Base-by-base conservation (phyloP, 2,329 filamentous ascomycete genomes). In the Periglandula ipomoeae region DNA sequence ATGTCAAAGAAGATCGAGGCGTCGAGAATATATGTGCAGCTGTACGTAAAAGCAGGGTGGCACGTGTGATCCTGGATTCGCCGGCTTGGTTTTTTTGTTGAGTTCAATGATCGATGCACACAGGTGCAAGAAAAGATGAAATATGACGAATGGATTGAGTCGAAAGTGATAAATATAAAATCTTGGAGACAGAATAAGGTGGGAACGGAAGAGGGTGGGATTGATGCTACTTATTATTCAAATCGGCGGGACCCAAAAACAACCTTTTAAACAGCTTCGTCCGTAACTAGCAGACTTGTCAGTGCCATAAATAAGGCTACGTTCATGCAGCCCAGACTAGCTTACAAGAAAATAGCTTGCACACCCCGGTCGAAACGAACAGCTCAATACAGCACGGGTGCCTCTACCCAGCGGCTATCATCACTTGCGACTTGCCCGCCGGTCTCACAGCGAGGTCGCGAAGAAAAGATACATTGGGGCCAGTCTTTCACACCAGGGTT, bases 201-300 rank as follows among this genome's bases (percentile, higher is more conserved):
- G 43, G 38, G 27, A 46, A 6, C 13, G 27, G 9, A 13, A 49
- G 26, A 45, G 43, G 48, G 48, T 46, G 48, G 43, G 43, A 46
- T 46, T 7, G 30, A 50, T 50, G 42, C 37, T 46, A 46, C 48
- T 49, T 46, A 38, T 49, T 46, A 38, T 43, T 46, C 22, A 44
- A 32, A 17, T 41, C 26, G 32, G 34, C 11, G 22, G 47, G 37
- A 30, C 37, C 32, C 30, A 27, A 22, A 46, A 38, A 46, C 7
- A 30, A 19, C 20, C 15, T 15, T n/a, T 19, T 38, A n/a, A 9
- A 10, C 19, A 11, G 10, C n/a, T 38, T 38, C 19, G n/a, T 38
- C 10, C 19, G 8, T n/a, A 17, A 38, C 11, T 4, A 32, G 5
- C 7, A 38, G 41, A 7, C 41, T 44, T 34, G 41, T 27, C 41